phyloP scores from a whole-genome alignment of 2,329 filamentous ascomycete genomes.

The Cyphellophora europaea region DNA sequence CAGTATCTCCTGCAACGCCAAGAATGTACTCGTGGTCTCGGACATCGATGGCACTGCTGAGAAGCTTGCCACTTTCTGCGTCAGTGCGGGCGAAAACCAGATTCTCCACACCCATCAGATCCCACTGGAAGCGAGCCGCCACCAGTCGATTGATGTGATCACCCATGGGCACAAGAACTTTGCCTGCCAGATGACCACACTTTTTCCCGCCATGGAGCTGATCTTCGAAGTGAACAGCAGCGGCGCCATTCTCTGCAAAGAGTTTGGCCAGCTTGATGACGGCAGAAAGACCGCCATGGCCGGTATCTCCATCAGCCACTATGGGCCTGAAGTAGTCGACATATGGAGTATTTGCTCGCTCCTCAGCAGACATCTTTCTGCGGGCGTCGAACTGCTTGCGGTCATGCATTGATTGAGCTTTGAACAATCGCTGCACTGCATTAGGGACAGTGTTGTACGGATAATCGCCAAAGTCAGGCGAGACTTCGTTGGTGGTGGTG shows the following conservation, averaged over 20 bases:
- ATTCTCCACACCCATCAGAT: conserved; percentile 94
- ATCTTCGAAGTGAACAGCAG: conserved; percentile 95
- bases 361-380: conserved; percentile 63
- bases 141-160: conserved; percentile 95
- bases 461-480: conserved; percentile 95
- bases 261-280: conserved; percentile 95
- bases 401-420: conserved; percentile 94
- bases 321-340: conserved; percentile 90
- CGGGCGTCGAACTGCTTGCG: conserved; percentile 86
- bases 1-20: conserved; percentile 67
- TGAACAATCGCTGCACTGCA: conserved; percentile 90
- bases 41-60: conserved; percentile 84
- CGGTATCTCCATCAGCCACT: conserved; percentile 91
- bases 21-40: conserved; percentile 97
- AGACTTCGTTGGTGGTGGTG: conserved; percentile 93
- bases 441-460: conserved; percentile 98
- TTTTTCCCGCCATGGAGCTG: conserved; percentile 98
- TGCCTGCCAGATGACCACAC: conserved; percentile 91
- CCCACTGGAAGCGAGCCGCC: conserved; percentile 93
- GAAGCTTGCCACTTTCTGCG: conserved; percentile 82
- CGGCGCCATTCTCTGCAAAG: conserved; percentile 93
- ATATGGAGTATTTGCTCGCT: conserved; percentile 70
- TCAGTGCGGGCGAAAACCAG: conserved; percentile 91
- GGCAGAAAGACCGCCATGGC: conserved; percentile 81
- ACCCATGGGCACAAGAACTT: conserved; percentile 84